Conservation (phyloP, 495 filamentous ascomycete genomes). For the Aspergillus cavernicola region DNA sequence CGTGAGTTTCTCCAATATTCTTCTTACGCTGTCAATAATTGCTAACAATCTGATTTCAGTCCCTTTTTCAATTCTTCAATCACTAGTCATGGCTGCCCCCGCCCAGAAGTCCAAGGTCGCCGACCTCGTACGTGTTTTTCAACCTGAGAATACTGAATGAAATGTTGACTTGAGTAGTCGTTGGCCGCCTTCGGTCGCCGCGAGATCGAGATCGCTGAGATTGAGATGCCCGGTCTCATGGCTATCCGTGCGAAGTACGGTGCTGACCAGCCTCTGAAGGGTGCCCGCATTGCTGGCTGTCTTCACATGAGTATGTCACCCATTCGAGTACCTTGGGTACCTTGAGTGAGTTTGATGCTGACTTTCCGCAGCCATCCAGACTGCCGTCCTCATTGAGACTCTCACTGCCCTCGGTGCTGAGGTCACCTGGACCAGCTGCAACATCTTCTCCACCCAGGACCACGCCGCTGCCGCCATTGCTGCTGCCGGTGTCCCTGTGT, state of each 20-base stretch:
- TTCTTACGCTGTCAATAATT: constrained; percentile 9
- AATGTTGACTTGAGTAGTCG: constrained; percentile 43
- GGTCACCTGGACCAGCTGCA: constrained; percentile 95
- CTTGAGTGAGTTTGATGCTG: constrained; percentile 7
- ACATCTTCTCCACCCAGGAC: constrained; percentile 99
- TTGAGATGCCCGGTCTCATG: constrained; percentile 99
- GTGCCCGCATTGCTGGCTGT: constrained; percentile 92
- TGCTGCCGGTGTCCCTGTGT: constrained; percentile 87
- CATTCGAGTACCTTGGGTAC: not conserved
- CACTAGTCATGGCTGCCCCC: constrained; percentile 59
- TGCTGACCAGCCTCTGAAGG: constrained; percentile 85
- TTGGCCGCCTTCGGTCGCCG: constrained; percentile 98
- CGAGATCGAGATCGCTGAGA: constrained; percentile 97
- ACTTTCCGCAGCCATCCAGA: constrained; percentile 76
- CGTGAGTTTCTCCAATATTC: constrained; percentile 10
- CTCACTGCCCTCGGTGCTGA: constrained; percentile 90
- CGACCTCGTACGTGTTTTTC: constrained; percentile 69
- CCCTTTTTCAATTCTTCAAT: constrained; percentile 5
- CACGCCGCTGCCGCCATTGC: constrained; percentile 97
- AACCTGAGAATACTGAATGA: not conserved
- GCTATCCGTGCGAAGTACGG: constrained; percentile 88
- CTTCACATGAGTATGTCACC: constrained; percentile 85
- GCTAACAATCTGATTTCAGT: constrained; percentile 8
- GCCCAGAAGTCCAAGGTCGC: constrained; percentile 96
- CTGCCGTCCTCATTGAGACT: constrained; percentile 97